Base-by-base conservation (phyloP, 345 rosid genomes). In the Acer yangbiense region DNA sequence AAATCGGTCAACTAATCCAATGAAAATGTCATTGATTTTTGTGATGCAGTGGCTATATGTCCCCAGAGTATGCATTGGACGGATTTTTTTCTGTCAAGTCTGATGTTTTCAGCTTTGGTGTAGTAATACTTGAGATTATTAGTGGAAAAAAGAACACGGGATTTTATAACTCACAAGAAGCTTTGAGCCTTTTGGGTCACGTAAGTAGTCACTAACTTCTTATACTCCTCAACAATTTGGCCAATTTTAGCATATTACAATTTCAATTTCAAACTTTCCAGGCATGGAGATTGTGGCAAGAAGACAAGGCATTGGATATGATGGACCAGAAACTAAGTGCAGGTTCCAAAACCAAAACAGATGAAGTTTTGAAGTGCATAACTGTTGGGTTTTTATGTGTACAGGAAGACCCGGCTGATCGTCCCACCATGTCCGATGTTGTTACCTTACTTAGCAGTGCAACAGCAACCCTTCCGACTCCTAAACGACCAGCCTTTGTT, bases 241-340 rank as follows among this genome's bases (percentile, higher is more conserved):
- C 20, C 46, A 46, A 55, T 50, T 68, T 57, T 21, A 60, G 44
- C 57, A 48, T 74, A 69, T 39, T 27, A 69, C 10, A 52, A 23
- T 9, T 54, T 14, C 29, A 17, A 29, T 35, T 63, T 55, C 25
- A 9, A 68, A 32, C 21, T 52, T 71, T 60, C 12, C 87, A 91
- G 95, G 85, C 80, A 12, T 90, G 95, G 95, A 77, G 74, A 41
- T 82, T 85, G 63, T 84, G 90, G 90, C 83, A 82, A 27, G 79
- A 79, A 63, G 83, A 54, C 65, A 87, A 55, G 64, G 81, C 76
- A 7, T 1, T 78, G 57, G 85, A 83, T 55, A 54, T 90, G 52
- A 74, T 88, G 52, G 93, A 89, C 70, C 63, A 52, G 27, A 79
- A 77, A 32, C 23, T 83, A 10, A 6, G 69, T 7, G 78, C 76